Evolutionary conservation across 2,329 filamentous ascomycete species (phyloP).

Genomic region (Aureobasidium melanogenum): DNA sequence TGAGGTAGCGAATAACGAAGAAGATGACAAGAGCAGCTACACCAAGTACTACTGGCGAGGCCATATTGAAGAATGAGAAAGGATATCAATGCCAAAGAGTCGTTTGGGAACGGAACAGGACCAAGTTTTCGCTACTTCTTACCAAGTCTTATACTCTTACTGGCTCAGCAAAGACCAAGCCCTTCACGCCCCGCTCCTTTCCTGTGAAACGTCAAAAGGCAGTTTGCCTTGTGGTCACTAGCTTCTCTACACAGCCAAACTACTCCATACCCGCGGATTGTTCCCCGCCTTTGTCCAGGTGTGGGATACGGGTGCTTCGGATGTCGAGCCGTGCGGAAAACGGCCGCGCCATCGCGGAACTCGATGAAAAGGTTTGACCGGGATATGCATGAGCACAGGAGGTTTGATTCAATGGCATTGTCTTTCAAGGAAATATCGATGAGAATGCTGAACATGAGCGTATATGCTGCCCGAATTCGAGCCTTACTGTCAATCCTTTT

Average conservation of each 20-base stretch:
- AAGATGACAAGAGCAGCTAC: slow-evolving; percentile 33
- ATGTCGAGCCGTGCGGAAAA: neutral
- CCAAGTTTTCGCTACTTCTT: neutral
- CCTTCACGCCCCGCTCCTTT: neutral
- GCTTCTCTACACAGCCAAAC: neutral
- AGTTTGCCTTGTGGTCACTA: neutral
- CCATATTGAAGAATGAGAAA: slow-evolving; percentile 13
- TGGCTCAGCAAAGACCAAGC: slow-evolving; percentile 4
- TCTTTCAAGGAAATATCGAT: neutral
- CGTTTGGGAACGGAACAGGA: neutral
- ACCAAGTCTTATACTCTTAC: slow-evolving; percentile 9
- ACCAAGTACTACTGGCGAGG: slow-evolving; percentile 30
- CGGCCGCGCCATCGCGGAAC: neutral
- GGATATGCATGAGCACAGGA: neutral
- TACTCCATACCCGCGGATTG: neutral
- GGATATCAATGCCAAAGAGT: neutral
- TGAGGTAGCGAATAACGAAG: slow-evolving; percentile 33
- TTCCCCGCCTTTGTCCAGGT: neutral
- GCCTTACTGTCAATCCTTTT: neutral
- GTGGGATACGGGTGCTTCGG: neutral
- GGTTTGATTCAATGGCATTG: neutral
- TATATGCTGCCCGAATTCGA: neutral
- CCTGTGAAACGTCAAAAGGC: neutral
- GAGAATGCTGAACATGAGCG: neutral
- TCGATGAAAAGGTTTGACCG: neutral